Percentiles rank a stretch among this genome's conserved stretches.
These are phyloP conservation scores for Penicillium coffeae DNA, from an alignment of 495 filamentous ascomycete genomes.

Conservation along the genomic window DNA sequence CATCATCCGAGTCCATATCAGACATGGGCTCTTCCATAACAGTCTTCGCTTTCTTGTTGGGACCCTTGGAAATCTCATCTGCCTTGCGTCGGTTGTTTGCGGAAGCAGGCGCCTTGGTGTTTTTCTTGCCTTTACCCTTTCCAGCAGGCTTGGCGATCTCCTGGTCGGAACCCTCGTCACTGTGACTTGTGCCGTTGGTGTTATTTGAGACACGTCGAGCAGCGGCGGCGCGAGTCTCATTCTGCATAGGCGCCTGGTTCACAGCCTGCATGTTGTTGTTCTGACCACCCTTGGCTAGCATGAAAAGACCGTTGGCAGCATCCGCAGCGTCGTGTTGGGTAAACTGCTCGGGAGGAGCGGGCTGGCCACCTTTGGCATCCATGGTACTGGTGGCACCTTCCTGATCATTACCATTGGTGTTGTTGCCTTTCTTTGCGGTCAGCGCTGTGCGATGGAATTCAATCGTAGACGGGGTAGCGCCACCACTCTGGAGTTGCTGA, in stretches of 20 bases:
- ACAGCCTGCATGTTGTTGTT: constrained; percentile 39
- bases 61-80: constrained; percentile 66
- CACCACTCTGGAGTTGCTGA: constrained; percentile 72
- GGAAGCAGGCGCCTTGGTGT: constrained; percentile 38
- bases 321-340: constrained; percentile 87
- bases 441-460: constrained; percentile 95
- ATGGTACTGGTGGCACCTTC: constrained; percentile 45
- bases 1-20: constrained; percentile 55
- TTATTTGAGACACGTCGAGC: constrained; percentile 32
- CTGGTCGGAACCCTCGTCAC: constrained; percentile 65
- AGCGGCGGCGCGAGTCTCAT: constrained; percentile 26
- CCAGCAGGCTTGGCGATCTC: constrained; percentile 61
- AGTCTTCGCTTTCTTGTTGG: constrained; percentile 70
- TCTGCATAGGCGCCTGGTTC: constrained; percentile 28
- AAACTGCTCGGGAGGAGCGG: constrained; percentile 55
- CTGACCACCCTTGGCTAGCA: constrained; percentile 71
- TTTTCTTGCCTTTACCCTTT: constrained; percentile 70
- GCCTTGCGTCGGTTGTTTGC: constrained; percentile 72
- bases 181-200: constrained; percentile 42
- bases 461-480: constrained; percentile 81
- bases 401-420: constrained; percentile 46
- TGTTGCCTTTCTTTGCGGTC: constrained; percentile 66
- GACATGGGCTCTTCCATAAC: constrained; percentile 49
- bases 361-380: constrained; percentile 45
- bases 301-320: constrained; percentile 90